Evolutionary conservation across 2,329 filamentous ascomycete species (phyloP).

Genomic region (Dothistroma septosporum): DNA sequence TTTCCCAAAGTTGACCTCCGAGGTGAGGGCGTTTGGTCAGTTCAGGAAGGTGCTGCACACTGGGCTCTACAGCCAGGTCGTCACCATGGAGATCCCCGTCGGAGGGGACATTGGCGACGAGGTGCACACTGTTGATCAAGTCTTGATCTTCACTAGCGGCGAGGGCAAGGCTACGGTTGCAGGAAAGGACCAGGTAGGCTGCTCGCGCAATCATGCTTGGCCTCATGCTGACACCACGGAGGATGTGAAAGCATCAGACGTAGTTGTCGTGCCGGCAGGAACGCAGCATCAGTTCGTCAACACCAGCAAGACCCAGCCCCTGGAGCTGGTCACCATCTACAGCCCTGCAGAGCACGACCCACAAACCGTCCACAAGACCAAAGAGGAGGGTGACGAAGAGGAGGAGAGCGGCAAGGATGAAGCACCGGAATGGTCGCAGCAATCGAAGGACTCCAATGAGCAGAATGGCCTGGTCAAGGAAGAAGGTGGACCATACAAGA

Average conservation of each 20-base stretch:
- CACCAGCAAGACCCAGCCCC: slow-evolving; percentile 51
- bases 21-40: slow-evolving; percentile 53
- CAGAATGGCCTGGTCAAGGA: slow-evolving; percentile 52
- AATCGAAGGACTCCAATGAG: slow-evolving; percentile 57
- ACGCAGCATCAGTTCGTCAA: slow-evolving; percentile 65
- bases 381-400: slow-evolving; percentile 59
- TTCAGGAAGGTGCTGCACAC: slow-evolving; percentile 62
- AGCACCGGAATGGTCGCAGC: slow-evolving; percentile 56
- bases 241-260: slow-evolving; percentile 51
- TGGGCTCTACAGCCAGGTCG: slow-evolving; percentile 59
- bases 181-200: slow-evolving; percentile 52
- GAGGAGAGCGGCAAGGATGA: slow-evolving; percentile 60
- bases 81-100: slow-evolving; percentile 62
- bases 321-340: slow-evolving; percentile 62
- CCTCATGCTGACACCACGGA: slow-evolving; percentile 25
- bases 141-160: slow-evolving; percentile 61
- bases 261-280: slow-evolving; percentile 61
- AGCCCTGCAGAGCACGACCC: slow-evolving; percentile 59
- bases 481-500: slow-evolving; percentile 36
- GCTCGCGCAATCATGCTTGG: not conserved
- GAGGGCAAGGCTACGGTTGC: slow-evolving; percentile 55
- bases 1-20: slow-evolving; percentile 54
- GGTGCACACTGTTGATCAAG: slow-evolving; percentile 62
- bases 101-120: slow-evolving; percentile 64
- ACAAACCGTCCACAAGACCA: slow-evolving; percentile 58